These are phyloP conservation scores for Roridomyces roridus DNA, from an alignment of 768 basidiomycete genomes.

Conservation along the genomic window DNA sequence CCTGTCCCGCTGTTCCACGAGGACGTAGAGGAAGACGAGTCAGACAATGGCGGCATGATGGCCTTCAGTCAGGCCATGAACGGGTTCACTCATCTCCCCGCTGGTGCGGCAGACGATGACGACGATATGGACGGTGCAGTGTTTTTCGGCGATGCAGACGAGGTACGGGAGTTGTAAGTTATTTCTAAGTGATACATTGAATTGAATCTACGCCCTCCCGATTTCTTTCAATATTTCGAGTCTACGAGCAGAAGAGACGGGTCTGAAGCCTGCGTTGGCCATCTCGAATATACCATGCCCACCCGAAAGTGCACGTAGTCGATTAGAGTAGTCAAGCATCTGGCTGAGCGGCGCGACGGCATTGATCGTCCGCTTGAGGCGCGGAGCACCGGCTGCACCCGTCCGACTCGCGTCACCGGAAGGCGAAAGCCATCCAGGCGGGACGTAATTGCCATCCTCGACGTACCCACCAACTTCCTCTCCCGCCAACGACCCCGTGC, in stretches of 20 bases:
- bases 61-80: slow-evolving; percentile 77
- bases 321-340: slow-evolving; percentile 81
- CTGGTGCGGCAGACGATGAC: slow-evolving; percentile 72
- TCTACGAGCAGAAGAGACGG: slow-evolving; percentile 65
- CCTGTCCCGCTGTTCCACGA: slow-evolving; percentile 53
- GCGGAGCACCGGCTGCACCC: slow-evolving; percentile 38
- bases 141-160: slow-evolving; percentile 86
- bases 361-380: slow-evolving; percentile 67
- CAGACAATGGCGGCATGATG: slow-evolving; percentile 64
- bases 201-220: slow-evolving; percentile 60
- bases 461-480: slow-evolving; percentile 53
- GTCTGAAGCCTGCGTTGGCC: slow-evolving; percentile 76
- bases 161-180: slow-evolving; percentile 62
- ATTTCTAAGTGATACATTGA: background rate
- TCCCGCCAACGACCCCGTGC: slow-evolving; percentile 43
- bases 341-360: slow-evolving; percentile 80
- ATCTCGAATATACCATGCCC: slow-evolving; percentile 86
- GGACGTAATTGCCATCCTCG: slow-evolving; percentile 75
- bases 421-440: slow-evolving; percentile 79
- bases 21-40: slow-evolving; percentile 37
- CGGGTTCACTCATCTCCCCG: slow-evolving; percentile 57
- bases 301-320: slow-evolving; percentile 80
- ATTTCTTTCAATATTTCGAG: slow-evolving; percentile 80
- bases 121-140: slow-evolving; percentile 77
- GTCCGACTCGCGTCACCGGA: slow-evolving; percentile 48